These are phyloP conservation scores for Xylaria nigripes DNA, from an alignment of 495 filamentous ascomycete genomes.

Conservation along the genomic window DNA sequence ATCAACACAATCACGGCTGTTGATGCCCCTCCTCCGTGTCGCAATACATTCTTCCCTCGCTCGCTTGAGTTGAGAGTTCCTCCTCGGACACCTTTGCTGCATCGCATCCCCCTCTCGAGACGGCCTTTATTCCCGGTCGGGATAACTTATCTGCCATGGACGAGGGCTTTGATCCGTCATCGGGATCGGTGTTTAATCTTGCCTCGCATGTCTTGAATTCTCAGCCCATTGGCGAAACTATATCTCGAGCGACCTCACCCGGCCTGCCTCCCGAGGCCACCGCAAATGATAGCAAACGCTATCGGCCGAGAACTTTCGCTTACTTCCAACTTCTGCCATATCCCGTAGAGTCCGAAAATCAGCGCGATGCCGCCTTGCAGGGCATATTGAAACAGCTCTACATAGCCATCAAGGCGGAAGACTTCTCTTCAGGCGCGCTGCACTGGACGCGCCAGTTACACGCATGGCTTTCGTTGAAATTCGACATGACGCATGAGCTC, in stretches of 20 bases:
- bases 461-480: slow-evolving; percentile 93
- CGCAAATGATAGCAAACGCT: slow-evolving; percentile 48
- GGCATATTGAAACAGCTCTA: slow-evolving; percentile 91
- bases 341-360: slow-evolving; percentile 63
- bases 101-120: background rate
- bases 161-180: slow-evolving; percentile 22
- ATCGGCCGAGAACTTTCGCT: slow-evolving; percentile 82
- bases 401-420: slow-evolving; percentile 79
- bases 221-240: slow-evolving; percentile 32
- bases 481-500: slow-evolving; percentile 78
- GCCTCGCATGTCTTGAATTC: slow-evolving; percentile 20
- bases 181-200: slow-evolving; percentile 15
- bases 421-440: slow-evolving; percentile 86
- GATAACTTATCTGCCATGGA: slow-evolving; percentile 20
- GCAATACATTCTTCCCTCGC: background rate
- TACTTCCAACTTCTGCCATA: slow-evolving; percentile 89
- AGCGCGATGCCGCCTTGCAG: slow-evolving; percentile 63
- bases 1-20: background rate
- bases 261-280: slow-evolving; percentile 30
- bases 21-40: slow-evolving; percentile 6
- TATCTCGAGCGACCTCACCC: slow-evolving; percentile 42
- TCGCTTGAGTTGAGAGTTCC: slow-evolving; percentile 2
- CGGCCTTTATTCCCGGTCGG: background rate
- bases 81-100: background rate
- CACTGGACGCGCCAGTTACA: slow-evolving; percentile 97